Evolutionary conservation across 306 rosid genomes (phyloP).

Genomic region (Herpetospermum pedunculosum): DNA sequence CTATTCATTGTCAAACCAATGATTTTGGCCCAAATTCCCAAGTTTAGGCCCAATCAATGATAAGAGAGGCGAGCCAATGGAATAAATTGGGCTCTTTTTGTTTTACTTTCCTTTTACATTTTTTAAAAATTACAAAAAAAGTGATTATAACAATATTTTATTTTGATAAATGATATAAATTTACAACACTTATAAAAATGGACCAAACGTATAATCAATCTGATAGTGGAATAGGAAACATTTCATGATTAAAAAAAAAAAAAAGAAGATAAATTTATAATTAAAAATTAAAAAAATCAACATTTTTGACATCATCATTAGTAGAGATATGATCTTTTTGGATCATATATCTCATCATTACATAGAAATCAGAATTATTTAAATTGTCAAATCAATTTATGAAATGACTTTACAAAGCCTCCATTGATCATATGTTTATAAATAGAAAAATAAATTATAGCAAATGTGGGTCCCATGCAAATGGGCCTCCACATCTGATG

Average conservation of each 20-base stretch:
- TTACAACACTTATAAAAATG: background rate
- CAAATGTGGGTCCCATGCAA: background rate
- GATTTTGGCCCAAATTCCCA: background rate
- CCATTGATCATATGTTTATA: background rate
- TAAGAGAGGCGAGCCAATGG: background rate
- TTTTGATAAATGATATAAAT: background rate
- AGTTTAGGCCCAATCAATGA: conserved; percentile 1
- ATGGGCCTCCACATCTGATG: conserved; percentile 14
- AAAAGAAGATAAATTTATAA: background rate
- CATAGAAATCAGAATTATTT: background rate
- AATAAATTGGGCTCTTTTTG: background rate
- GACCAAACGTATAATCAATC: background rate
- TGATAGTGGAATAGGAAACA: background rate
- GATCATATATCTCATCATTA: background rate
- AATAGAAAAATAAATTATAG: background rate
- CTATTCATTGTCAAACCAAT: too few species aligned
- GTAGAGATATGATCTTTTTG: background rate
- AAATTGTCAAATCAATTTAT: background rate
- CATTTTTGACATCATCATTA: background rate
- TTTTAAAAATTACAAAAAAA: background rate
- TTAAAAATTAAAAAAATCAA: background rate
- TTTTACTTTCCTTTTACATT: background rate
- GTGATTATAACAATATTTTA: too few species aligned
- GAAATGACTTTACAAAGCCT: background rate
- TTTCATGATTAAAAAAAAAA: background rate